Evolutionary conservation across 495 filamentous ascomycete genomes (phyloP).

Genomic region (Neurospora pannonica): DNA sequence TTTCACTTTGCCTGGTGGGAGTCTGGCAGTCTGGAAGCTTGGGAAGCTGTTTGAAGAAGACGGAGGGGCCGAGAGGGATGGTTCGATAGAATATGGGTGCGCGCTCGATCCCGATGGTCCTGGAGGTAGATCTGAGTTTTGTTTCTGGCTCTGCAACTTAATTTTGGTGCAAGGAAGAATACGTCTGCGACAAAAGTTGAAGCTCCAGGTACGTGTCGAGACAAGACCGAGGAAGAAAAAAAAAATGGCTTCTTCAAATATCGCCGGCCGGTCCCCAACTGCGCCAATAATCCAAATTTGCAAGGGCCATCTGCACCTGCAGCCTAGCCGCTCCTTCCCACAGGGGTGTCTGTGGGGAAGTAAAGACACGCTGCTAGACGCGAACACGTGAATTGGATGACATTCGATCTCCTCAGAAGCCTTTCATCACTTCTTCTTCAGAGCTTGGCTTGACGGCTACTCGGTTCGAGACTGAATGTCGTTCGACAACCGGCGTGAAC

Average conservation of each 20-base stretch:
- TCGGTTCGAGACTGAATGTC: background rate
- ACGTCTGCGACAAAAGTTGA: background rate
- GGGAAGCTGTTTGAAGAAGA: background rate
- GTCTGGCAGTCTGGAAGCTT: background rate
- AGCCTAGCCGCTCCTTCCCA: conserved; percentile 1
- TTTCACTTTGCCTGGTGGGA: background rate
- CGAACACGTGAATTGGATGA: conserved; percentile 18
- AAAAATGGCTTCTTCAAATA: background rate
- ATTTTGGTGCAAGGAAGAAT: background rate
- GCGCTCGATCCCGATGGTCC: background rate
- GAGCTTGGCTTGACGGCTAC: background rate
- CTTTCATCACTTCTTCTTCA: background rate
- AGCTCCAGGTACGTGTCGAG: background rate
- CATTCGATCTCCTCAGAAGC: background rate
- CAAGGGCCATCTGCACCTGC: background rate
- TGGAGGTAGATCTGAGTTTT: background rate
- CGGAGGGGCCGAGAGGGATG: background rate
- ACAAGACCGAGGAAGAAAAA: background rate
- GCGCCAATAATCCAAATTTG: background rate
- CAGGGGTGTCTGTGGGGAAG: conserved; percentile 20
- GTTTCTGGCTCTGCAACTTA: background rate
- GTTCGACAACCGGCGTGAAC: background rate
- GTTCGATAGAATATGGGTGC: background rate
- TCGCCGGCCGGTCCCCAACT: background rate
- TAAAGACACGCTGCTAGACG: conserved; percentile 20